A percentile compares a stretch with the other conserved stretches of the same genome.
These are phyloP conservation scores for Stemphylium beticola DNA, from an alignment of 2,329 filamentous ascomycete species.

Conservation along the genomic window DNA sequence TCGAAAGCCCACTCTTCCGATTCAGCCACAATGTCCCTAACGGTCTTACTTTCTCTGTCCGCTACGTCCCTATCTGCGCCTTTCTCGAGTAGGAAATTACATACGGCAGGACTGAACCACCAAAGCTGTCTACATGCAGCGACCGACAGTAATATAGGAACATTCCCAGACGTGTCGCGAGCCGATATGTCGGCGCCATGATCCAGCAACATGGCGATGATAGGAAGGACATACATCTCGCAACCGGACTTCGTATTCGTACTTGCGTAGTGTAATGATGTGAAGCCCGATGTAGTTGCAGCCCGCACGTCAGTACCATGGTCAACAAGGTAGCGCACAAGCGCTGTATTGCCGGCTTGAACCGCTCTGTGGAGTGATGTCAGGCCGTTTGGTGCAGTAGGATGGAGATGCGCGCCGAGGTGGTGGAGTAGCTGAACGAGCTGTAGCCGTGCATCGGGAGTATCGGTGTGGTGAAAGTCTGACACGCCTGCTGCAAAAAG, in stretches of 20 bases:
- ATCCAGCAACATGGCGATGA: slow-evolving; percentile 3
- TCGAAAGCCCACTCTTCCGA: too few relatives aligned
- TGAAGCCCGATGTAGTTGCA: not conserved
- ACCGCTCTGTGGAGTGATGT: slow-evolving; percentile 2
- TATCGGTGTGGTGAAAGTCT: not conserved
- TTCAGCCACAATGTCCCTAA: too few relatives aligned
- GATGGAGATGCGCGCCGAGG: not conserved
- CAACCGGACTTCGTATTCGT: too few relatives aligned
- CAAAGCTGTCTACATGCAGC: not conserved
- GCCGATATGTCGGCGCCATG: slow-evolving; percentile 1
- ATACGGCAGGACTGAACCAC: not conserved
- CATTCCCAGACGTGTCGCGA: not conserved
- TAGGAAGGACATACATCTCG: not conserved
- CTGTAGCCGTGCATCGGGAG: not conserved
- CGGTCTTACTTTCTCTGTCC: too few relatives aligned
- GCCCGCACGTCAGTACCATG: not conserved
- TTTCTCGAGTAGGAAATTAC: not conserved
- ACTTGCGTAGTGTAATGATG: not conserved
- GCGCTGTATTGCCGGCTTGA: not conserved
- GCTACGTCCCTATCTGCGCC: not conserved
- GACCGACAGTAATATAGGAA: not conserved
- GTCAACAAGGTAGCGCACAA: not conserved
- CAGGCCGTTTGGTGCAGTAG: not conserved
- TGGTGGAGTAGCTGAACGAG: not conserved
- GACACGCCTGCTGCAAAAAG: not conserved